Evolutionary conservation across 2,329 filamentous ascomycete genomes (phyloP).

Genomic region (Fusarium sarcochroum): DNA sequence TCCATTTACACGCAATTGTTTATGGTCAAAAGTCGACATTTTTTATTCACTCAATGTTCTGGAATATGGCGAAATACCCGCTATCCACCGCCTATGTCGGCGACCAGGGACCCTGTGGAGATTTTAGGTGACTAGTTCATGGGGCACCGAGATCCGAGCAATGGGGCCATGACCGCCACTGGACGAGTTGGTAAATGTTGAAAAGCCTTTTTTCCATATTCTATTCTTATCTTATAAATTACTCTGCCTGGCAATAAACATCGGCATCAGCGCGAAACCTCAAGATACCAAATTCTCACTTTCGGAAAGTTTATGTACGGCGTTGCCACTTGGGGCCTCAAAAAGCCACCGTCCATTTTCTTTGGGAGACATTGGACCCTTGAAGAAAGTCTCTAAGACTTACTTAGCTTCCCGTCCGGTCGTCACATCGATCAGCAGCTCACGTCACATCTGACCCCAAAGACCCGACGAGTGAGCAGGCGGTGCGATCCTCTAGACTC

Average conservation of each 20-base stretch:
- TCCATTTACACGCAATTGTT: not conserved
- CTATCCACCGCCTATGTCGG: conserved; percentile 29
- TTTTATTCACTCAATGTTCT: conserved; percentile 16
- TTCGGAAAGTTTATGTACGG: not conserved
- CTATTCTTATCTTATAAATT: conserved; percentile 2
- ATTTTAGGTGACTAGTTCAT: conserved; percentile 7
- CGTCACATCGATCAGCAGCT: conserved; percentile 29
- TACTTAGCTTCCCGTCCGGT: conserved; percentile 25
- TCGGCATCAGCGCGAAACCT: not conserved
- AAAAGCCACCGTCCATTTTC: conserved; percentile 1
- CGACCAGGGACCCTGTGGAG: conserved; percentile 17
- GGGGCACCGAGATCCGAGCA: not conserved
- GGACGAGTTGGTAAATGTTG: conserved; percentile 3
- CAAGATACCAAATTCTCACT: not conserved
- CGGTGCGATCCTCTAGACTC: conserved; percentile 2
- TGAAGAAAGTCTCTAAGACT: conserved; percentile 8
- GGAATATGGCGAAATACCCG: conserved; percentile 25
- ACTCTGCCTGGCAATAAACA: conserved; percentile 5
- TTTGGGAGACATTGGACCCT: conserved; percentile 1
- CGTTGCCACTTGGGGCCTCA: conserved; percentile 1
- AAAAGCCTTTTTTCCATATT: not conserved
- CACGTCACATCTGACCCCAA: conserved; percentile 21
- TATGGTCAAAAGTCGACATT: not conserved
- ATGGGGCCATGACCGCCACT: conserved; percentile 8
- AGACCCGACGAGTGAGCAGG: conserved; percentile 8